Conservation (phyloP, 768 basidiomycete species). For the Tricholoma matsutake region DNA sequence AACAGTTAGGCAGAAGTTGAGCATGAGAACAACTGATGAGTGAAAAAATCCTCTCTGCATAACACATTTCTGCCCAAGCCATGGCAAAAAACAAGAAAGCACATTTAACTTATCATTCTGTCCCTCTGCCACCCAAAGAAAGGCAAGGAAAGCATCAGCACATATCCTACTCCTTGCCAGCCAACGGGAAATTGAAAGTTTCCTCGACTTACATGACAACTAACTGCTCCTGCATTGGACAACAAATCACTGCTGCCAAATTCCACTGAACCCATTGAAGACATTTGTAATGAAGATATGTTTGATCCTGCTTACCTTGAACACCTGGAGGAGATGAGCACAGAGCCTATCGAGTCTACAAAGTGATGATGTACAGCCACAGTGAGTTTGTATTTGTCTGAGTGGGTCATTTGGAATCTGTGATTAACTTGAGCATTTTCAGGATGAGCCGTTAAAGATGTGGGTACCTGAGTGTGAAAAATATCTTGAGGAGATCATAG, state of each 20-base stretch:
- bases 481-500: constrained; percentile 11
- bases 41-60: too few relatives aligned
- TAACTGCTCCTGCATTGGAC: too few relatives aligned
- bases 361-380: constrained; percentile 2
- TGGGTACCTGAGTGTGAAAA: too few relatives aligned
- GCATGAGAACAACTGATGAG: background rate
- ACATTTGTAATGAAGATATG: background rate
- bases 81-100: constrained; percentile 3
- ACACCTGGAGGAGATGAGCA: too few relatives aligned
- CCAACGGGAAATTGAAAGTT: too few relatives aligned
- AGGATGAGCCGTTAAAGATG: constrained; percentile 10
- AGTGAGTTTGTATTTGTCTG: background rate
- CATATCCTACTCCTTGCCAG: too few relatives aligned
- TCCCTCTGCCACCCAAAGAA: background rate
- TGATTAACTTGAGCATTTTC: background rate
- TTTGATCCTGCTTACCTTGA: constrained; percentile 5
- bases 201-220: too few relatives aligned
- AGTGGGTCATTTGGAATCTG: background rate
- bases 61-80: background rate
- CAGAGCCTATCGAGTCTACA: background rate
- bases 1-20: background rate
- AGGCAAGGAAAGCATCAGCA: too few relatives aligned
- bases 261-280: background rate
- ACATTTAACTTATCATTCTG: background rate
- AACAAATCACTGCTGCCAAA: background rate